These are phyloP conservation scores for Chaetomium cochliodes DNA, from an alignment of 495 filamentous ascomycete genomes.

Conservation along the genomic window DNA sequence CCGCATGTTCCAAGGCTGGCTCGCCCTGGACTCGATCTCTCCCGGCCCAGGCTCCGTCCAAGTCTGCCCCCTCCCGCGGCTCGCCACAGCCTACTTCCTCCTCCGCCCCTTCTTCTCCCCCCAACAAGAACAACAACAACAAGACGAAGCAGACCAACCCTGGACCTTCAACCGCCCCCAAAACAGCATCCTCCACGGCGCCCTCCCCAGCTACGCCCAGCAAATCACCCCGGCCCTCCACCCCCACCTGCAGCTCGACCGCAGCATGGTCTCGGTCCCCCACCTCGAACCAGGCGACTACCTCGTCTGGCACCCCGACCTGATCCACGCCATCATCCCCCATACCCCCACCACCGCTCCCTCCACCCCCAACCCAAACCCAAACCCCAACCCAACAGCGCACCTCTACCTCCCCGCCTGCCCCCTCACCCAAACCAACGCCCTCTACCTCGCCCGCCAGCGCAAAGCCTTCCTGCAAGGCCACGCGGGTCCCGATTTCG, in stretches of 20 bases:
- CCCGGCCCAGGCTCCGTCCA: constrained; percentile 64
- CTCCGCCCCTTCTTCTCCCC: constrained; percentile 82
- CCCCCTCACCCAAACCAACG: constrained; percentile 76
- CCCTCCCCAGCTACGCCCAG: constrained; percentile 71
- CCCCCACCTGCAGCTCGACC: constrained; percentile 68
- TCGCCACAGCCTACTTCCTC: constrained; percentile 80
- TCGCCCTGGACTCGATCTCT: constrained; percentile 65
- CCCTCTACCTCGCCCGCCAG: constrained; percentile 69
- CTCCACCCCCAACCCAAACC: background rate
- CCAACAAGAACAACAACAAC: constrained; percentile 31
- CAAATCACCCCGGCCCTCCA: constrained; percentile 68
- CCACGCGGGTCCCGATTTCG: constrained; percentile 66
- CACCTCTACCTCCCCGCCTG: constrained; percentile 82
- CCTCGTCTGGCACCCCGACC: constrained; percentile 84
- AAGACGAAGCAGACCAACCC: constrained; percentile 10
- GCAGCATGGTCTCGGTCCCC: constrained; percentile 73
- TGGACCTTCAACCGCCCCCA: constrained; percentile 42
- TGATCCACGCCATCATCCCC: constrained; percentile 33
- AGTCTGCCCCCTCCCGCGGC: constrained; percentile 71
- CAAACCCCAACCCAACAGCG: constrained; percentile 30
- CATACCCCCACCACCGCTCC: background rate
- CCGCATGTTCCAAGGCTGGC: constrained; percentile 84
- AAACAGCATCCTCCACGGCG: constrained; percentile 66
- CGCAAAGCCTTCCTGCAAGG: constrained; percentile 64
- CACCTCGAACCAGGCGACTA: constrained; percentile 77